Percentiles rank a stretch among this genome's conserved stretches.
phyloP scores from a whole-genome alignment of 2,329 filamentous ascomycete genomes.

The Pseudonectria buxi region DNA sequence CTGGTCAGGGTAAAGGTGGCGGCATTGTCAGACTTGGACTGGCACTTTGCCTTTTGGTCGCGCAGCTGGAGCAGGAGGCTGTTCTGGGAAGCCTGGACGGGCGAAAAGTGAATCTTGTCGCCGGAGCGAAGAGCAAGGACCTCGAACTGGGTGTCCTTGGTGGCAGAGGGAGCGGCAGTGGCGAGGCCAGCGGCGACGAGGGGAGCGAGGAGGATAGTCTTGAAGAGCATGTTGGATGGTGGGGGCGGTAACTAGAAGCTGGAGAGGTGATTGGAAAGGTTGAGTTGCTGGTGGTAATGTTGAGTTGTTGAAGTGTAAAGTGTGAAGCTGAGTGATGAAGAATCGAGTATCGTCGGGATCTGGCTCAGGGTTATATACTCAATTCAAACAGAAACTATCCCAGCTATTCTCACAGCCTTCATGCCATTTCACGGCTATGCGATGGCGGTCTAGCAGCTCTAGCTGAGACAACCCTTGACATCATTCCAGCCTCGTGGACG shows the following conservation, averaged over 20 bases:
- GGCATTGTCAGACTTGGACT: conserved; percentile 28
- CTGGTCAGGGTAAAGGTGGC: conserved; percentile 44
- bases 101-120: conserved; percentile 40
- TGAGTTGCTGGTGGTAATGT: background rate
- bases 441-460: too few species aligned
- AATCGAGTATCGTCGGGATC: too few species aligned
- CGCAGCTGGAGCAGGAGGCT: conserved; percentile 38
- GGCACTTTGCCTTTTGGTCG: conserved; percentile 43
- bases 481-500: too few species aligned
- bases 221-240: conserved; percentile 23
- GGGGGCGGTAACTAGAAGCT: background rate
- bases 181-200: conserved; percentile 21
- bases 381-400: too few species aligned
- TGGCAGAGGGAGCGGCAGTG: conserved; percentile 17
- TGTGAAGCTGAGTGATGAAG: too few species aligned
- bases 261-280: background rate
- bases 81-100: conserved; percentile 37
- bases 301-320: too few species aligned
- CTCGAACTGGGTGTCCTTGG: conserved; percentile 34
- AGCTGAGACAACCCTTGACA: too few species aligned
- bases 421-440: too few species aligned
- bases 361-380: too few species aligned
- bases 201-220: conserved; percentile 18
- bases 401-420: too few species aligned
- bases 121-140: conserved; percentile 44